Base-by-base conservation (phyloP, 805 yeast species). In the Torulaspora franciscae region DNA sequence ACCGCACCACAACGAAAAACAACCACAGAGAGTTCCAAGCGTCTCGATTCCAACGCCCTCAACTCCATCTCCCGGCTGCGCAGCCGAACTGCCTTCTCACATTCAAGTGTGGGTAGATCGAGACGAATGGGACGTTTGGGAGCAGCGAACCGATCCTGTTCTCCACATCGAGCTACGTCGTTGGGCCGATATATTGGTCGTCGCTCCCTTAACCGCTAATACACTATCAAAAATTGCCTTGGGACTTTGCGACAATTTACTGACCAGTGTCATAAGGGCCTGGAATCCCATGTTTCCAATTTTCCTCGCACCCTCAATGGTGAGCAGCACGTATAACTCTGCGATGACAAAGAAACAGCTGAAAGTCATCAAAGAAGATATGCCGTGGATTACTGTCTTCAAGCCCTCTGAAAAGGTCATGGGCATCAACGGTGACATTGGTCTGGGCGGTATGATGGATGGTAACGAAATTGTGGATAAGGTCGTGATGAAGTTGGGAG, bases 361-460 rank as follows among this genome's bases (percentile, higher is more conserved):
- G 49, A 74, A 79, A 48, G 70, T 83, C 28, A 78, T 91, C 45
- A 76, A 78, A 37, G 95, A 88, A 51, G 96, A 89, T 52, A 90
- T 93, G 93, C 87, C 91, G 28, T 91, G 95, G 91, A 83, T 91
- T 50, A 95, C 88, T 53, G 80, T 91, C n/a, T 74, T 93, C 60
- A 84, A 83, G 62, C 99, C 99, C 0, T 88, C 89, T 19, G 99
- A 91, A 65, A 91, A 91, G 65, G 95, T 91, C 5, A 80, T 85
- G 59, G 88, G 95, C 45, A 77, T 87, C 33, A 88, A 90, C 69
- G 98, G 99, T 49, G 98, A 91, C 57, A 89, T 93, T 45, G 98
- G 98, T n/a, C 85, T 93, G 88, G 98, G 99, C 39, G 98, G 99
- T 43, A 93, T 93, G 98, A 84, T 90, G 83, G 98, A 93, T 57